Evolutionary conservation across 73 alveolate genomes (phyloP), one percentile per base, ranked within the genome.

Genomic region (Paramecium sonneborni): DNA sequence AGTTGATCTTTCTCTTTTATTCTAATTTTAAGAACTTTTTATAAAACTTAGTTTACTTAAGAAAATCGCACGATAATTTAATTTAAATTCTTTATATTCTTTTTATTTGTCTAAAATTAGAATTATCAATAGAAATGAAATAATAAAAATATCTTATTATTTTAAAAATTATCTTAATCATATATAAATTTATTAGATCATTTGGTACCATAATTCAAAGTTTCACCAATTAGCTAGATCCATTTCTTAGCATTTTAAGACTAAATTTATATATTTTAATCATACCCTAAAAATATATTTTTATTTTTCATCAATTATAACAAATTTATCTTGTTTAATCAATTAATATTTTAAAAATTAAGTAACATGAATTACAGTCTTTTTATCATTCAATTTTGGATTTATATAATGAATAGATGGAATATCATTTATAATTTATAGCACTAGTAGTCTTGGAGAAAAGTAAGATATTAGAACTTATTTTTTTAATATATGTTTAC

Each of bases 171-270:
- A 35, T 48, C 68, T 48, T 48, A 4, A 48, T 15, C 24, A 15
- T 48, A 15, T 10, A 48, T 12, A 18, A 2, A 28, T 26, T 21
- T 9, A 11, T 23, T 62, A 62, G 44, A 30, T 62, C 84, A 62
- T 62, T 62, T 62, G 12, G 1, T 15, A 26, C 43, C 39, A 12
- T 62, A 2, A 30, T 62, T 62, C 46, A 62, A 30, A 62, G 84
- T 32, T 30, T 62, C 84, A 5, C 84, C 46, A 12, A 62, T 62
- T 26, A 32, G 12, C 9, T 15, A 20, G 6, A 62, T 62, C 90
- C 90, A 79, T 46, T 79, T 23, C 30, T 79, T 39, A 41, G 90
- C 90, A 79, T 79, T 79, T 43, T 39, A 26, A 14, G 90, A 72
- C 86, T 72, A 72, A n/a, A 72, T 34, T 35, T 37, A 72, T n/a